Conservation (phyloP, 1,139 yeast species). For the Trichomonascaceae sp. region DNA sequence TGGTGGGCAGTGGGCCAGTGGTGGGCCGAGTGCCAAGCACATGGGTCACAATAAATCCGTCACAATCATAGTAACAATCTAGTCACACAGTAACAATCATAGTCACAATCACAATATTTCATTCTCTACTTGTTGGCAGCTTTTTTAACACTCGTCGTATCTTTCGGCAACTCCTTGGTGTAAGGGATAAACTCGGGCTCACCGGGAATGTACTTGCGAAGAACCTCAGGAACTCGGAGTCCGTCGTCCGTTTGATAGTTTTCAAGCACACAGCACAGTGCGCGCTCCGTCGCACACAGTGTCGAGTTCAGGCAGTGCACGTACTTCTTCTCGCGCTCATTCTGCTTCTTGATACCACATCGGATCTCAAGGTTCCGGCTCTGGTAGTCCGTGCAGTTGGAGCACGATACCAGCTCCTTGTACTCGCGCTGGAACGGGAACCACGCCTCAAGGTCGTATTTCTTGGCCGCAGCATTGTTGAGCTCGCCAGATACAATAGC, state of each 20-base stretch:
- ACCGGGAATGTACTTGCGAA: conserved; percentile 93
- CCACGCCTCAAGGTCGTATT: conserved; percentile 99
- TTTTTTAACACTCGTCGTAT: neutral
- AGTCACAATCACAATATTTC: too few species aligned
- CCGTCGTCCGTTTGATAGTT: conserved; percentile 98
- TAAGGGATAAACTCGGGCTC: conserved; percentile 94
- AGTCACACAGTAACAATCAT: too few species aligned
- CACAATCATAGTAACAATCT: too few species aligned
- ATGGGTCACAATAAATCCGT: too few species aligned
- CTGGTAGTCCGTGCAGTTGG: conserved; percentile 98
- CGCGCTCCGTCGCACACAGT: conserved; percentile 95
- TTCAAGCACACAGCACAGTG: conserved; percentile 91
- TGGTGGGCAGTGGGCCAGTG: too few species aligned
- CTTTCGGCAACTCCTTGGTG: conserved; percentile 40
- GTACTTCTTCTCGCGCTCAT: conserved; percentile 92
- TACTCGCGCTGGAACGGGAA: conserved; percentile 99
- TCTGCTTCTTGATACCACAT: conserved; percentile 94
- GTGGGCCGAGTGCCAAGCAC: too few species aligned
- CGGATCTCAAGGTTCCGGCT: conserved; percentile 96
- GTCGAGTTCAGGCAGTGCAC: conserved; percentile 98
- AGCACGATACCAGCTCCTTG: conserved; percentile 95
- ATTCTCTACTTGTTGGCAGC: too few species aligned
- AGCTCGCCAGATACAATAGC: conserved; percentile 98
- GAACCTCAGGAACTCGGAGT: conserved; percentile 81
- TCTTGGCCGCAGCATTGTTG: conserved; percentile 98